phyloP scores from a whole-genome alignment of 2,329 filamentous ascomycete genomes.

The Bipolaris bicolor region DNA sequence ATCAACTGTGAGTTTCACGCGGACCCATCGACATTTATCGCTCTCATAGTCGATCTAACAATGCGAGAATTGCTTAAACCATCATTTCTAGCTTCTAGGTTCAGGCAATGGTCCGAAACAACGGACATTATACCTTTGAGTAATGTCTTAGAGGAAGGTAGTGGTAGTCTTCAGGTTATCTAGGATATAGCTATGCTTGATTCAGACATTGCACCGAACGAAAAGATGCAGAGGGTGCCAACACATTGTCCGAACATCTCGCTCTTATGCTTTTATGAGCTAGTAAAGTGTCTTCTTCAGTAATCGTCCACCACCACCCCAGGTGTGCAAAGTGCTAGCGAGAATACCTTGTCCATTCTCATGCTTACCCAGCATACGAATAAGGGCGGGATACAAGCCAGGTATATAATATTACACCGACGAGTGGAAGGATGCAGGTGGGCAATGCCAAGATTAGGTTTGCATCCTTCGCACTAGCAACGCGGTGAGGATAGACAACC shows the following conservation, averaged over 20 bases:
- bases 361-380: neutral
- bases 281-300: slow-evolving; percentile 3
- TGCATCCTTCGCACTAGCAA: neutral
- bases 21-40: neutral
- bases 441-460: neutral
- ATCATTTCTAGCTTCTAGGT: neutral
- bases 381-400: neutral
- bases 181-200: neutral
- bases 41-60: neutral
- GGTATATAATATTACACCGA: neutral
- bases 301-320: neutral
- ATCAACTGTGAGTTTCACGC: neutral
- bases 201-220: neutral
- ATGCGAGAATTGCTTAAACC: neutral
- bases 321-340: neutral
- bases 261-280: slow-evolving; percentile 1
- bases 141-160: neutral
- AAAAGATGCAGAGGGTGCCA: slow-evolving; percentile 2
- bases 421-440: neutral
- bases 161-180: neutral
- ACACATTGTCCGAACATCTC: neutral
- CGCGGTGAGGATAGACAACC: neutral
- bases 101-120: neutral
- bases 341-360: neutral
- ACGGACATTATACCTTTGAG: neutral